Evolutionary conservation across 129 eudicot species (phyloP).

Genomic region (Lonicera japonica): DNA sequence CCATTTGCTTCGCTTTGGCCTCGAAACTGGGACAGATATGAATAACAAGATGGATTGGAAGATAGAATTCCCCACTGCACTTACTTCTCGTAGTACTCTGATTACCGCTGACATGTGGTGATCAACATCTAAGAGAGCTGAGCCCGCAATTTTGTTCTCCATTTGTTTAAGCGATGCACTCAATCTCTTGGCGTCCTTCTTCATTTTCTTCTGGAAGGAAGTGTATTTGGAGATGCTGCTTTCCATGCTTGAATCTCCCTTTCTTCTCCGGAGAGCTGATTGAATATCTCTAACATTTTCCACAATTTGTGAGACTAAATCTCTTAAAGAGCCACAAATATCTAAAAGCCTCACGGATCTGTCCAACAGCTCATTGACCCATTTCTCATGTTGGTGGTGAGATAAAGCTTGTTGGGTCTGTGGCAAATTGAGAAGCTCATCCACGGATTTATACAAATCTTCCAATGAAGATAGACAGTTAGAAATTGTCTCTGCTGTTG

Average conservation of each 20-base stretch:
- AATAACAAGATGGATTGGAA: constrained; percentile 1
- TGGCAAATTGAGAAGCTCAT: constrained; percentile 6
- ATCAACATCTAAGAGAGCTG: neutral
- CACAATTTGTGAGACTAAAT: neutral
- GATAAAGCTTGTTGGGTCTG: constrained; percentile 14
- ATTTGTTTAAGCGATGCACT: neutral
- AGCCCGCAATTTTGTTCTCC: neutral
- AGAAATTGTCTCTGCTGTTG: neutral
- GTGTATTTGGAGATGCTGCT: constrained; percentile 2
- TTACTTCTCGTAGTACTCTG: constrained; percentile 8
- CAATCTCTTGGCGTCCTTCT: constrained; percentile 5
- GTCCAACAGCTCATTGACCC: constrained; percentile 1
- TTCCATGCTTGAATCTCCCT: neutral
- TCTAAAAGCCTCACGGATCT: constrained; percentile 1
- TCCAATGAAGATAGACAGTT: constrained; percentile 12
- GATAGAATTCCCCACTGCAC: neutral
- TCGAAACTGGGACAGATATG: neutral
- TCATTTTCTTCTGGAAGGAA: constrained; percentile 6
- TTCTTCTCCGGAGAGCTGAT: constrained; percentile 8
- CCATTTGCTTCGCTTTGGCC: neutral
- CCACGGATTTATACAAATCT: constrained; percentile 14
- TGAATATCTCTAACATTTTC: constrained; percentile 4
- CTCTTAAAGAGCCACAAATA: constrained; percentile 5
- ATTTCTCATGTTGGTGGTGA: neutral
- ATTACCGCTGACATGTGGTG: constrained; percentile 1